These are phyloP conservation scores for Talaromyces adpressus DNA, from an alignment of 495 filamentous ascomycete species.

Conservation along the genomic window DNA sequence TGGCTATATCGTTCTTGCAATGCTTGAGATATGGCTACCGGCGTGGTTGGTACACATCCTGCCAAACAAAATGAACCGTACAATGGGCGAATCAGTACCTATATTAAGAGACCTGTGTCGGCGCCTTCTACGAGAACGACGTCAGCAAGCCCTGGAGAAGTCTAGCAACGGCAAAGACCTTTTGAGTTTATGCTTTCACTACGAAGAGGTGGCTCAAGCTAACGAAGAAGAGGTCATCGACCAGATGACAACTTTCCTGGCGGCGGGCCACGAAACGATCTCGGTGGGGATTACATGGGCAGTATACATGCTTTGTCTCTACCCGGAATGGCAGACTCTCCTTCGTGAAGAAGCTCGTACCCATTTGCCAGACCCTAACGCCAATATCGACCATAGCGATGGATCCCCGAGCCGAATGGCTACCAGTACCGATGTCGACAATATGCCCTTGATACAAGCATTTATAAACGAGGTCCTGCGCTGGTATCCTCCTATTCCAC, in stretches of 20 bases:
- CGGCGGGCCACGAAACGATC: not conserved
- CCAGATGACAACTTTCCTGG: not conserved
- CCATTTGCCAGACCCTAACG: not conserved
- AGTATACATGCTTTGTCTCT: not conserved
- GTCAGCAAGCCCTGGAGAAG: not conserved
- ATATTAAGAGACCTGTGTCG: not conserved
- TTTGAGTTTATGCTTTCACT: not conserved
- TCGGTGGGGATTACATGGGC: not conserved
- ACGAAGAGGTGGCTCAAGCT: not conserved
- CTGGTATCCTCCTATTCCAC: slow-evolving; percentile 26
- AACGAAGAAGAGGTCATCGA: not conserved
- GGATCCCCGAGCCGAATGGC: slow-evolving; percentile 20
- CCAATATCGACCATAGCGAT: not conserved
- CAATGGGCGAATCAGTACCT: not conserved
- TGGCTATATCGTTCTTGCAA: not conserved
- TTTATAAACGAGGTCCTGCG: slow-evolving; percentile 22
- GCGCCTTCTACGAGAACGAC: not conserved
- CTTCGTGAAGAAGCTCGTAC: not conserved
- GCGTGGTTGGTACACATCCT: not conserved
- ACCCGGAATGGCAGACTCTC: not conserved
- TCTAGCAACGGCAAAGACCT: not conserved
- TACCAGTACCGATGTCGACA: slow-evolving; percentile 36
- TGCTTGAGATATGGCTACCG: not conserved
- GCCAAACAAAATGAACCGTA: not conserved
- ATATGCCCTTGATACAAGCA: slow-evolving; percentile 26